These are phyloP conservation scores for Solanum paucissectum DNA, from an alignment of 257 asterid genomes.

Conservation along the genomic window DNA sequence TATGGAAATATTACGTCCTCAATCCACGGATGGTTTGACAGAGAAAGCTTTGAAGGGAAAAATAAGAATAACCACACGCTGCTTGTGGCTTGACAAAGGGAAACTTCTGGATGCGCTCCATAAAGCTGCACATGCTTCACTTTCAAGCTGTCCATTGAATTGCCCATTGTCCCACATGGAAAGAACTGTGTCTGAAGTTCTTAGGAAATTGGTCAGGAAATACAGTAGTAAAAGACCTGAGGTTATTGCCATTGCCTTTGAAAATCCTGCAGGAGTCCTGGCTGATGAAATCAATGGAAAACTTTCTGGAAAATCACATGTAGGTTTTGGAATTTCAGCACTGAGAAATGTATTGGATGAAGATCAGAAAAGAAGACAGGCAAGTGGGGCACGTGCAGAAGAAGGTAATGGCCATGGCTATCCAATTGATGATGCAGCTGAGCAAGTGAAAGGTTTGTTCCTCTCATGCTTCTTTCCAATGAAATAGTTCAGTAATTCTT, in stretches of 20 bases:
- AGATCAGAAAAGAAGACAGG: slow-evolving; percentile 26
- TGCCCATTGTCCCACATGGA: slow-evolving; percentile 87
- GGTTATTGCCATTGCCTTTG: slow-evolving; percentile 73
- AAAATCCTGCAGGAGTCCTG: slow-evolving; percentile 75
- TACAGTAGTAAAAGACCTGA: slow-evolving; percentile 95
- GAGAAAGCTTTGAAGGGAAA: slow-evolving; percentile 74
- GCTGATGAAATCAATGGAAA: slow-evolving; percentile 74
- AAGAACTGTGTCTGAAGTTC: slow-evolving; percentile 79
- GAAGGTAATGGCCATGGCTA: slow-evolving; percentile 23
- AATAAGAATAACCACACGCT: slow-evolving; percentile 91
- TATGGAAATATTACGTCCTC: slow-evolving; percentile 93
- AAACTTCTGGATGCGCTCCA: slow-evolving; percentile 95
- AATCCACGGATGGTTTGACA: slow-evolving; percentile 23
- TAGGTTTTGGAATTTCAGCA: slow-evolving; percentile 34
- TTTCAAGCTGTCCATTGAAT: slow-evolving; percentile 80
- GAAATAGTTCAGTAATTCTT: neutral
- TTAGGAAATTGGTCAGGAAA: slow-evolving; percentile 88
- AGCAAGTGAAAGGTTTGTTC: slow-evolving; percentile 47
- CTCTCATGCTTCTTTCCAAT: slow-evolving; percentile 4
- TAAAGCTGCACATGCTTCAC: slow-evolving; percentile 90
- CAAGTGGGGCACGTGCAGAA: slow-evolving; percentile 34
- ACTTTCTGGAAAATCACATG: slow-evolving; percentile 50
- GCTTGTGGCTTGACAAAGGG: slow-evolving; percentile 98
- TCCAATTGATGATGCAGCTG: slow-evolving; percentile 21
- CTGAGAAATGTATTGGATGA: slow-evolving; percentile 53